phyloP scores from a whole-genome alignment of 23 red algal genomes.

The Gracilariopsis chorda region DNA sequence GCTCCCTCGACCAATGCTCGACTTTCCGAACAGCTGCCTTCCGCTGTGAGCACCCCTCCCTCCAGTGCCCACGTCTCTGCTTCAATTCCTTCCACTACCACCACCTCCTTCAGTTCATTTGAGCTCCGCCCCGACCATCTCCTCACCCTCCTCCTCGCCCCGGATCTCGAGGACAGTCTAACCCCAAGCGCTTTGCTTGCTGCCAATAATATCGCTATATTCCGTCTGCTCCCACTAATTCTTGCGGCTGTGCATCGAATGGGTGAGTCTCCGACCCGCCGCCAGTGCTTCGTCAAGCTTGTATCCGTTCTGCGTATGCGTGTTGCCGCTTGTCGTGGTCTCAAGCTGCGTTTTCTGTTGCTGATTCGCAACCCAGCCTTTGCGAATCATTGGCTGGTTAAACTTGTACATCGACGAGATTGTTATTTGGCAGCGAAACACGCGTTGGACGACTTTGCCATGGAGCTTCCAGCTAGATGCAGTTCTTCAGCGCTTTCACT shows the following conservation, averaged over 20 bases:
- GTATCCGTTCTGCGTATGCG: constrained; percentile 53
- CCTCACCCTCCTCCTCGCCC: constrained; percentile 45
- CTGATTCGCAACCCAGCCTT: constrained; percentile 54
- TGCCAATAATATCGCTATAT: constrained; percentile 42
- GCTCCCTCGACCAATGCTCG: no score
- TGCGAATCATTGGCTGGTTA: constrained; percentile 54
- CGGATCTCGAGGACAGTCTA: constrained; percentile 62
- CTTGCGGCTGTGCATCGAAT: constrained; percentile 57
- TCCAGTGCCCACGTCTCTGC: no score
- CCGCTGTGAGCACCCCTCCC: no score
- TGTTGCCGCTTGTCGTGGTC: constrained; percentile 51
- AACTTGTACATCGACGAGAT: constrained; percentile 54
- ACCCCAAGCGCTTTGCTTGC: constrained; percentile 35
- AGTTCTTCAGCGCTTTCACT: neutral
- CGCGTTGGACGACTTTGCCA: neutral
- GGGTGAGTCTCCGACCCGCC: constrained; percentile 32
- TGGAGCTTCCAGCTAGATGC: neutral
- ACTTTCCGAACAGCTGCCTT: no score
- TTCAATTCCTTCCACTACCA: no score
- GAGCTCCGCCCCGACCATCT: constrained; percentile 29
- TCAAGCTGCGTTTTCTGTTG: constrained; percentile 71
- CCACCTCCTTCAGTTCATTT: neutral
- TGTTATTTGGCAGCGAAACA: constrained; percentile 51
- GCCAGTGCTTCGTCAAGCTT: constrained; percentile 30
- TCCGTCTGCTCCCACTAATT: constrained; percentile 64